Evolutionary conservation across 177 flowering plant species (phyloP).

Genomic region (Vitis hybrid): DNA sequence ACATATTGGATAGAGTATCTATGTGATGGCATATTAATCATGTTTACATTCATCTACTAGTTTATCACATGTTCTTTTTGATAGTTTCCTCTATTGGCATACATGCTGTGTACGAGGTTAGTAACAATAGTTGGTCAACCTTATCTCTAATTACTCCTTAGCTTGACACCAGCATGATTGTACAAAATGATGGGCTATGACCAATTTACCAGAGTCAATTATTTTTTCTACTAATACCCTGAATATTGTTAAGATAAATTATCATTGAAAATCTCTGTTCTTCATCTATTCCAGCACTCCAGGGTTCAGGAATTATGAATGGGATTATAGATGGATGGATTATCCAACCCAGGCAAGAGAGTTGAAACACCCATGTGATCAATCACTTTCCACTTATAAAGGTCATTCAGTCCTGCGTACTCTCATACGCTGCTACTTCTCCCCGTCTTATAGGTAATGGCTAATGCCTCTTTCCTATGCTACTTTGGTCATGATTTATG

Average conservation of each 20-base stretch:
- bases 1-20: too few species aligned
- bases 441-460: slow-evolving; percentile 32
- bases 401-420: slow-evolving; percentile 92
- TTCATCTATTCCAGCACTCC: slow-evolving; percentile 31
- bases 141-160: slow-evolving; percentile 2
- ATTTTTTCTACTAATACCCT: not conserved
- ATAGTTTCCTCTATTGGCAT: not conserved
- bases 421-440: slow-evolving; percentile 79
- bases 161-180: not conserved
- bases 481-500: not conserved
- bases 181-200: not conserved
- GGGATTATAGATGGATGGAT: slow-evolving; percentile 97
- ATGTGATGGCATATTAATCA: too few species aligned
- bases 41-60: too few species aligned
- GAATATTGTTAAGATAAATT: not conserved
- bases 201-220: not conserved
- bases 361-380: slow-evolving; percentile 72
- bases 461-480: not conserved
- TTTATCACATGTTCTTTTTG: too few species aligned
- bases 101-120: not conserved
- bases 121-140: not conserved
- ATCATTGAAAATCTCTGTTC: not conserved
- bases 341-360: slow-evolving; percentile 61
- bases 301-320: slow-evolving; percentile 44
- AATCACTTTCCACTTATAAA: slow-evolving; percentile 75